Evolutionary conservation across 805 yeast genomes (phyloP).

Genomic region (Metschnikowia dekortorum): DNA sequence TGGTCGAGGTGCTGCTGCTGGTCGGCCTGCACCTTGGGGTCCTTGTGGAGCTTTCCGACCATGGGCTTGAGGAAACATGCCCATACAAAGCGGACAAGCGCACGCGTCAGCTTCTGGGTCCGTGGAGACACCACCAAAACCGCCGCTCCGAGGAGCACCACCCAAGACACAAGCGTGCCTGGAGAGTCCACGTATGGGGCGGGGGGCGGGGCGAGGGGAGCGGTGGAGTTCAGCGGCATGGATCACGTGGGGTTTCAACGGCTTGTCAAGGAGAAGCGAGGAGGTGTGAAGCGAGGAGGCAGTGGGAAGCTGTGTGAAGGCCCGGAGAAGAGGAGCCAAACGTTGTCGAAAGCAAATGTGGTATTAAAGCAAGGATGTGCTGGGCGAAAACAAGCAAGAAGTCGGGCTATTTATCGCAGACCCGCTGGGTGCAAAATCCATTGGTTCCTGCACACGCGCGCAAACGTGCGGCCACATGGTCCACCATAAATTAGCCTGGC

Average conservation of each 20-base stretch:
- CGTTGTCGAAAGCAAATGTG: too few relatives aligned
- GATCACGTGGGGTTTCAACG: background rate
- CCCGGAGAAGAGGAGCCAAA: too few relatives aligned
- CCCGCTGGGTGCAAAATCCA: slow-evolving; percentile 12
- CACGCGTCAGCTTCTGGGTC: slow-evolving; percentile 14
- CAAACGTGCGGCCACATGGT: slow-evolving; percentile 15
- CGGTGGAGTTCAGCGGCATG: background rate
- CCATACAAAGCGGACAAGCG: slow-evolving; percentile 34
- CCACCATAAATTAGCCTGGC: background rate
- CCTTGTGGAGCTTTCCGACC: slow-evolving; percentile 18
- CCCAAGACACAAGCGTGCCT: background rate
- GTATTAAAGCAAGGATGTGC: too few relatives aligned
- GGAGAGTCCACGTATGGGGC: background rate
- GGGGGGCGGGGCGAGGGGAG: background rate
- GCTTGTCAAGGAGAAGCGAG: too few relatives aligned
- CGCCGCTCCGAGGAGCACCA: background rate
- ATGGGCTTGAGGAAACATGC: slow-evolving; percentile 62
- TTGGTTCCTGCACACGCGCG: slow-evolving; percentile 7
- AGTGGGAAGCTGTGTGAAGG: too few relatives aligned
- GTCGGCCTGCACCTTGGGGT: slow-evolving; percentile 9
- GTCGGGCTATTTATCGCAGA: background rate
- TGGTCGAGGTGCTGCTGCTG: slow-evolving; percentile 60
- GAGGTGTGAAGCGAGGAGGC: too few relatives aligned
- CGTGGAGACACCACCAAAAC: background rate
- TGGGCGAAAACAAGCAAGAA: too few relatives aligned